A percentile compares a stretch with the other conserved stretches of the same genome.
Conservation (phyloP, 1,139 yeast genomes). For the Kodamaea arcana region DNA sequence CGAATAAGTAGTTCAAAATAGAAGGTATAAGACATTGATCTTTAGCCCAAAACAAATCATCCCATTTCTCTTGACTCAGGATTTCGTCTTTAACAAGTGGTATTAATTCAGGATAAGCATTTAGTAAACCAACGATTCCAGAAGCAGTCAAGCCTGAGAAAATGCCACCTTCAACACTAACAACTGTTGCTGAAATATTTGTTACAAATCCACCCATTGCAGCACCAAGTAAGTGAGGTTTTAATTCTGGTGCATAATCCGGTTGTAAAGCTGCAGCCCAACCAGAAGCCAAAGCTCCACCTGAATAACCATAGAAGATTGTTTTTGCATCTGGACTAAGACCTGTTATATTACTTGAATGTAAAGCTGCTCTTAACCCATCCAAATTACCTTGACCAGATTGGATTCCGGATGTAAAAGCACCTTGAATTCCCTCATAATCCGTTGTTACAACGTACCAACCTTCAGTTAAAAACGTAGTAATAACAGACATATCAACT, state of each 20-base stretch:
- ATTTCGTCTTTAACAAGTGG: slow-evolving; percentile 1
- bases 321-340: slow-evolving; percentile 19
- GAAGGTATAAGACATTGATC: slow-evolving; percentile 7
- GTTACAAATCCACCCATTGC: slow-evolving; percentile 32
- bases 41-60: slow-evolving; percentile 2
- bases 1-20: slow-evolving; percentile 10
- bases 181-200: slow-evolving; percentile 18
- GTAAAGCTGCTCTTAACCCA: slow-evolving; percentile 23
- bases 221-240: slow-evolving; percentile 22
- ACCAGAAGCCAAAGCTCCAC: slow-evolving; percentile 32
- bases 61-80: background rate
- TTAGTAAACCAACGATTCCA: slow-evolving; percentile 23
- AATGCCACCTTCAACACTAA: slow-evolving; percentile 17
- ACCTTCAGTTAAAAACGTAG: slow-evolving; percentile 21
- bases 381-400: slow-evolving; percentile 28
- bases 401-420: slow-evolving; percentile 27
- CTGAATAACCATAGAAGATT: slow-evolving; percentile 17
- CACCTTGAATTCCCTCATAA: slow-evolving; percentile 27
- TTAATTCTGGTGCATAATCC: slow-evolving; percentile 30
- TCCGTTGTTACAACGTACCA: slow-evolving; percentile 32
- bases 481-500: slow-evolving; percentile 20
- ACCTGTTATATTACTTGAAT: slow-evolving; percentile 17
- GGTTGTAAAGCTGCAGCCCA: slow-evolving; percentile 38
- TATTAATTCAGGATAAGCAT: slow-evolving; percentile 22
- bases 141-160: slow-evolving; percentile 24